These are phyloP conservation scores for Antrodiella citrinella DNA, from an alignment of 768 basidiomycete genomes.

Conservation along the genomic window DNA sequence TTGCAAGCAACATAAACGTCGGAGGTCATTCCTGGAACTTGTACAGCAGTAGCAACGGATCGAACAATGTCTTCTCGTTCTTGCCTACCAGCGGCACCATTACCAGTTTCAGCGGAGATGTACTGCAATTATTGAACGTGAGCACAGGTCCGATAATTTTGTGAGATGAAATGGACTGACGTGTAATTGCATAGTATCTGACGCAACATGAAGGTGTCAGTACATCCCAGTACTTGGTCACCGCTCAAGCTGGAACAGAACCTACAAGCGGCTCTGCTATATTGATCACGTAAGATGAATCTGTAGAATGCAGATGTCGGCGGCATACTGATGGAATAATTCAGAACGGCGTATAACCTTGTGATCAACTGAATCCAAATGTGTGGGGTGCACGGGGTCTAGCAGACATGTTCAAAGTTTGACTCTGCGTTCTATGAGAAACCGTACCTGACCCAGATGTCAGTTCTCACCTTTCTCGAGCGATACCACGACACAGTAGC, in stretches of 20 bases:
- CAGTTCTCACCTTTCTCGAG: too few species aligned
- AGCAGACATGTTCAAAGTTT: too few species aligned
- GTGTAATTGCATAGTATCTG: slow-evolving; percentile 35
- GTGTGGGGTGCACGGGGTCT: too few species aligned
- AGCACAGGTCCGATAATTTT: background rate
- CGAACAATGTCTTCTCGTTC: slow-evolving; percentile 35
- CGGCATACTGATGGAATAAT: background rate
- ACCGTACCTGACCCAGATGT: too few species aligned
- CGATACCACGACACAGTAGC: too few species aligned
- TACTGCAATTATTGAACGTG: slow-evolving; percentile 46
- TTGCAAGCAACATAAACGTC: slow-evolving; percentile 35
- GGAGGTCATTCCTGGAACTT: slow-evolving; percentile 52
- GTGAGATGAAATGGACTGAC: background rate
- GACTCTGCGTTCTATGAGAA: too few species aligned
- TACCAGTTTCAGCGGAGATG: slow-evolving; percentile 44
- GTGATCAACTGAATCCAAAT: slow-evolving; percentile 31
- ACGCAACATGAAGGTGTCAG: slow-evolving; percentile 35
- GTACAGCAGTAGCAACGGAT: slow-evolving; percentile 44
- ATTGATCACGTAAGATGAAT: slow-evolving; percentile 41
- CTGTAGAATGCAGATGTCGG: background rate
- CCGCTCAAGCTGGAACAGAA: slow-evolving; percentile 57
- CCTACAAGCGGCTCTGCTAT: slow-evolving; percentile 49
- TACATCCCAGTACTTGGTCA: slow-evolving; percentile 47
- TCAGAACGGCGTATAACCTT: slow-evolving; percentile 39
- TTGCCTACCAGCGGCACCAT: slow-evolving; percentile 32